Evolutionary conservation across 179 eudicot species (phyloP).

Genomic region (Patellifolia procumbens): DNA sequence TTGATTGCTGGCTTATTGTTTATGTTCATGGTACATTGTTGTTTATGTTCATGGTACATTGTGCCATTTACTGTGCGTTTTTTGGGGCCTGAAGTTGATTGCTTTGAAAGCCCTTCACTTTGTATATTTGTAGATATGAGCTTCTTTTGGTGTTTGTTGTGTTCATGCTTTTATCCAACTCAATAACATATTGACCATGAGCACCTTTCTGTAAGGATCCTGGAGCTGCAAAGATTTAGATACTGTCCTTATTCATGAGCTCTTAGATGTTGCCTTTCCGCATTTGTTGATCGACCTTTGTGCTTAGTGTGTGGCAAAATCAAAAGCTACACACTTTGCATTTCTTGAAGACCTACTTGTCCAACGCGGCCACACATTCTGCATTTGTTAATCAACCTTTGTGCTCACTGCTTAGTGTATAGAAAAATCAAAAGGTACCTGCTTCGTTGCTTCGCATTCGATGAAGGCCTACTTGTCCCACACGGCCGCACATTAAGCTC

Average conservation of each 20-base stretch:
- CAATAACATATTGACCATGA: background rate
- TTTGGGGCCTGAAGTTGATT: background rate
- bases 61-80: background rate
- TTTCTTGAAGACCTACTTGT: no score
- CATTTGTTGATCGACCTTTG: background rate
- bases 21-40: no score
- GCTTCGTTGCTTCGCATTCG: background rate
- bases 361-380: no score
- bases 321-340: no score
- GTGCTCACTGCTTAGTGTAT: no score
- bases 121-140: background rate
- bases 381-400: no score
- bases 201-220: background rate
- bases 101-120: background rate
- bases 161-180: background rate
- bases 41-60: background rate
- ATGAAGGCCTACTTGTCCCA: no score
- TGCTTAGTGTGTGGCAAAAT: background rate
- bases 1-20: background rate
- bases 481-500: no score
- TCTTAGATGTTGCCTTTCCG: background rate
- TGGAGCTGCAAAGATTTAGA: background rate
- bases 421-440: no score
- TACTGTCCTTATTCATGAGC: background rate
- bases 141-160: background rate